Conservation (phyloP, 75 land plant genomes). For the Cupressus sempervirens region DNA sequence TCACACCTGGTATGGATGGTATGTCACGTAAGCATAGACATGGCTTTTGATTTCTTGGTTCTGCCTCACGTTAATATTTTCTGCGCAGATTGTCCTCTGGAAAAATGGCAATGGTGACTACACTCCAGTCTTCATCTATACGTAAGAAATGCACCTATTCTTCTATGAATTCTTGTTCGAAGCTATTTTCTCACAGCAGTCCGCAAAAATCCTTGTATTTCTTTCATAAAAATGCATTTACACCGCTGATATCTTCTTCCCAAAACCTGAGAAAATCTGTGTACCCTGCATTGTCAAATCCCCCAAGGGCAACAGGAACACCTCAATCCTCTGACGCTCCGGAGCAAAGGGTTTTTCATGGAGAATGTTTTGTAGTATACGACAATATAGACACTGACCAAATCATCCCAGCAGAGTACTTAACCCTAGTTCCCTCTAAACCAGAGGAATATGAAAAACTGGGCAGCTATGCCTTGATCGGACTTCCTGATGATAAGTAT, state of each 20-base stretch:
- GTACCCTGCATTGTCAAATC: not conserved
- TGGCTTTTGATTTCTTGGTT: too few species aligned
- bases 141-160: not conserved
- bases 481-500: slow-evolving; percentile 57
- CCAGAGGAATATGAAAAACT: slow-evolving; percentile 94
- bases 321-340: slow-evolving; percentile 3
- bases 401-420: slow-evolving; percentile 95
- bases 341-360: slow-evolving; percentile 45
- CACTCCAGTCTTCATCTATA: not conserved
- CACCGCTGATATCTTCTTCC: not conserved
- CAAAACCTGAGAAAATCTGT: not conserved
- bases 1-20: too few species aligned
- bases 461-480: slow-evolving; percentile 76
- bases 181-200: not conserved
- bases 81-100: too few species aligned
- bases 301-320: slow-evolving; percentile 2
- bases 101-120: not conserved
- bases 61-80: too few species aligned
- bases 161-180: not conserved
- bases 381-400: slow-evolving; percentile 99
- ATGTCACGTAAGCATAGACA: too few species aligned
- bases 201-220: not conserved
- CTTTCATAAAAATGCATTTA: not conserved
- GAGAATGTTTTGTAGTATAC: slow-evolving; percentile 78
- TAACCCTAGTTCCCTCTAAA: slow-evolving; percentile 92